Evolutionary conservation across 2,329 filamentous ascomycete species (phyloP), one percentile per base, ranked within the genome.

Genomic region (Teratosphaeria viscida): DNA sequence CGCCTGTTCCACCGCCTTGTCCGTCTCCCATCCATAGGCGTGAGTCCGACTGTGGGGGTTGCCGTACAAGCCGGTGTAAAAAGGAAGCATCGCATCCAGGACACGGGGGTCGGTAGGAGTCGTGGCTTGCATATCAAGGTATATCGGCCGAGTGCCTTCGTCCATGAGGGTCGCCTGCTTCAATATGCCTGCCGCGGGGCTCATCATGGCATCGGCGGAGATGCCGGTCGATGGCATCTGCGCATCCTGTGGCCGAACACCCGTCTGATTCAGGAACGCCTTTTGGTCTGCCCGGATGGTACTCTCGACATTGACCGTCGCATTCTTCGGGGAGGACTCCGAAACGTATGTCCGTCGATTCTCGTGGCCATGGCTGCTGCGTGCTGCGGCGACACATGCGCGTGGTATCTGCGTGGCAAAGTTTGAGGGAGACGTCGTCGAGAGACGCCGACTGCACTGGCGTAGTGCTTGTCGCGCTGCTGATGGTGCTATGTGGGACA

Each of bases 31-130:
- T 56, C 94, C 94, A 74, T 99, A 99, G 27, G 94, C 92, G 75
- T 99, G 94, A 60, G 94, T 99, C 70, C 92, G 85, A 59, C 92
- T 97, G 74, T 99, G 94, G 47, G 94, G 94, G 75, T 99, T 99
- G 66, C 94, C 94, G 72, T 95, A 99, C 55, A 95, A 83, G 63
- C 92, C 91, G 39, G 92, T 92, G 73, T 92, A 91, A 76, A 85
- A 99, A 0, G 94, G 94, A 52, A 99, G 82, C 94, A 99, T 99
- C 59, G 90, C 88, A 74, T 99, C 94, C 54, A 99, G 82, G 35
- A 99, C 94, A 65, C 94, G 85, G 27, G 94, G 94, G 69, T 99
- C 94, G 61, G 94, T 85, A 19, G 94, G 94, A 0, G 94, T 99
- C 1, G 94, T 99, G 39, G 94, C 90, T 77, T 99, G 94, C 87